Base-by-base conservation (phyloP, 2,329 filamentous ascomycete genomes). In the Clarireedia hainanense region DNA sequence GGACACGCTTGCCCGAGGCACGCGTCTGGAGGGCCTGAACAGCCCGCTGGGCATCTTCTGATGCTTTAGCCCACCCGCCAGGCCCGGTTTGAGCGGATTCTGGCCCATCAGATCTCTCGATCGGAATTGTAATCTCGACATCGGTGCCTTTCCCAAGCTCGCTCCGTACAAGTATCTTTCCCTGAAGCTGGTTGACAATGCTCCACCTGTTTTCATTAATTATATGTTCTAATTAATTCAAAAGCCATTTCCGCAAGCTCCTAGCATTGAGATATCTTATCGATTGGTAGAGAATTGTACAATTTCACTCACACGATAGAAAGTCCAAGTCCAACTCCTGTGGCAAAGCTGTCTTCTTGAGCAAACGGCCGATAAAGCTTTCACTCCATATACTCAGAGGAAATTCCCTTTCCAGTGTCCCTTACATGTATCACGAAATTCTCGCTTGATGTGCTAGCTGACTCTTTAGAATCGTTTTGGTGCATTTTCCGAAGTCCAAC, bases 341-440 rank as follows among this genome's bases (percentile, higher is more conserved):
- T 75, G 2, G 79, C 75, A 26, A 86, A 69, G 0, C 75, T 72
- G 52, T 83, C 77, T 61, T 86, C 83, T 59, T 86, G 83, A 0
- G 74, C 70, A 59, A 85, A 85, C 0, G 81, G 79, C 0, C 77
- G 77, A 60, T 81, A 86, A 0, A 85, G 69, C n/a, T 76, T 75
- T 4, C 76, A 76, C 17, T 77, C 74, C 49, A 84, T 71, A 58
- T 81, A 86, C 12, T 83, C 77, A 26, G 77, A 73, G 0, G 78
- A 80, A 58, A 86, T 86, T 15, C 83, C 83, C 57, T 78, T 78
- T 2, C 83, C 83, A 1, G 81, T 82, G 63, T 86, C 83, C 0
- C 73, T 72, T 5, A 86, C 76, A 26, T 46, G 52, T 20, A 55
- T 36, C 17, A 47, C 48, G 12, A 55, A 15, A 20, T 49, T 49